Evolutionary conservation across 2,329 filamentous ascomycete genomes (phyloP).

Genomic region (Hymenoscyphus occultus): DNA sequence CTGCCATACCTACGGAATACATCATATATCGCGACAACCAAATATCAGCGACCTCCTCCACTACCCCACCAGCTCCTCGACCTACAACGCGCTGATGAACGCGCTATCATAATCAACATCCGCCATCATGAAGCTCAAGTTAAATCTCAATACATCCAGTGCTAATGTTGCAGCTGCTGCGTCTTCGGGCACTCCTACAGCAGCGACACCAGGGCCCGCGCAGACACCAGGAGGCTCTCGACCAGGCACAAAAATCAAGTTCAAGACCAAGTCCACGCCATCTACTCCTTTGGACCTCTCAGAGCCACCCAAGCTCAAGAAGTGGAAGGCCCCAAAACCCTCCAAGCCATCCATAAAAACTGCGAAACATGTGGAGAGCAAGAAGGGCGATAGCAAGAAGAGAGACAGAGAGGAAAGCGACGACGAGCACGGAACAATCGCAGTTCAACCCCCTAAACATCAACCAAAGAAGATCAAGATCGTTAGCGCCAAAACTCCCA

Average conservation of each 20-base stretch:
- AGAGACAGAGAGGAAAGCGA: slow-evolving; percentile 52
- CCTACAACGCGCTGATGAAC: neutral
- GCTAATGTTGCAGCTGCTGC: slow-evolving; percentile 9
- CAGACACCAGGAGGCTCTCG: slow-evolving; percentile 26
- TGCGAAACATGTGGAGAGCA: slow-evolving; percentile 31
- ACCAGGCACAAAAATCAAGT: slow-evolving; percentile 32
- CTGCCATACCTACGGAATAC: neutral
- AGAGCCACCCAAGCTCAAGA: slow-evolving; percentile 35
- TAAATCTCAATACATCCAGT: slow-evolving; percentile 25
- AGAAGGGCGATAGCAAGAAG: slow-evolving; percentile 55
- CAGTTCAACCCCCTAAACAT: slow-evolving; percentile 23
- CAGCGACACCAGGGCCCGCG: slow-evolving; percentile 22
- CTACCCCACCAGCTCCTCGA: neutral
- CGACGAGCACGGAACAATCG: slow-evolving; percentile 41
- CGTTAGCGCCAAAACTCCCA: slow-evolving; percentile 22
- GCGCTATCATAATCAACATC: neutral
- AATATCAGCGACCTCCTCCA: neutral
- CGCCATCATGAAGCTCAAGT: slow-evolving; percentile 32
- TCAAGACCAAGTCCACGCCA: slow-evolving; percentile 28
- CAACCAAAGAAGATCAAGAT: slow-evolving; percentile 48
- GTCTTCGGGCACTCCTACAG: slow-evolving; percentile 23
- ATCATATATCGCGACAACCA: neutral
- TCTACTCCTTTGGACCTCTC: slow-evolving; percentile 25
- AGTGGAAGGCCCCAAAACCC: slow-evolving; percentile 59
- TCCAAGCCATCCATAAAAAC: slow-evolving; percentile 56